Evolutionary conservation across 1,139 yeast species (phyloP).

Genomic region (Suhomyces maxii): DNA sequence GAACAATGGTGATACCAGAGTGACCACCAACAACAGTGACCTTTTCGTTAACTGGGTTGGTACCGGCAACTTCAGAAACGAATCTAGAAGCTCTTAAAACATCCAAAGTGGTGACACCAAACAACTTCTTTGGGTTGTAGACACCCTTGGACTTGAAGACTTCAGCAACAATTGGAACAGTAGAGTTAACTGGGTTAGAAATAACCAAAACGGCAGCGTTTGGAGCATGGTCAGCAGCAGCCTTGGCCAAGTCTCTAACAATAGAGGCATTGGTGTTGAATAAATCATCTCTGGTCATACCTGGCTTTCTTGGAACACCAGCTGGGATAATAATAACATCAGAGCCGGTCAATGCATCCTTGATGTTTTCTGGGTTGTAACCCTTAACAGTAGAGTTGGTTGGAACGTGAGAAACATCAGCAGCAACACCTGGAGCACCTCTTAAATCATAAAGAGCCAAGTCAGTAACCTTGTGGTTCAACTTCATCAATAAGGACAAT

Average conservation of each 20-base stretch:
- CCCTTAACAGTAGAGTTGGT: conserved; percentile 73
- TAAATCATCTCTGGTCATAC: conserved; percentile 96
- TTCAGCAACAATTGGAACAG: conserved; percentile 91
- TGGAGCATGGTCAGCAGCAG: conserved; percentile 73
- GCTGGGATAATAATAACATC: conserved; percentile 90
- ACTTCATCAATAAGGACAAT: conserved; percentile 77
- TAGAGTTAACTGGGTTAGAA: conserved; percentile 94
- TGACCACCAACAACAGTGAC: conserved; percentile 96
- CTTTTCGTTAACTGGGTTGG: conserved; percentile 58
- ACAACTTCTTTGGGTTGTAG: conserved; percentile 76
- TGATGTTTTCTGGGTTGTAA: conserved; percentile 62
- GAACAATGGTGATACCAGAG: conserved; percentile 93
- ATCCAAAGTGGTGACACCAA: conserved; percentile 93
- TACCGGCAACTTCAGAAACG: conserved; percentile 33
- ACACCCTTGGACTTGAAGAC: conserved; percentile 73
- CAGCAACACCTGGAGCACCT: conserved; percentile 89
- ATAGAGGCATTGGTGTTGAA: conserved; percentile 92
- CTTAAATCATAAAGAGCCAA: conserved; percentile 85
- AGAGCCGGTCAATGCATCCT: conserved; percentile 66
- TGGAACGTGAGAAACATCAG: conserved; percentile 88
- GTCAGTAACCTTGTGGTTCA: conserved; percentile 58
- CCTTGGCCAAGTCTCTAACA: conserved; percentile 78
- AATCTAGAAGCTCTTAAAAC: conserved; percentile 88
- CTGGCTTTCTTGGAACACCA: conserved; percentile 97
- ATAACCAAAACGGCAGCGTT: conserved; percentile 75